Evolutionary conservation across 192 early-diverging fungal species (phyloP).

Genomic region (Podochytrium sp.): DNA sequence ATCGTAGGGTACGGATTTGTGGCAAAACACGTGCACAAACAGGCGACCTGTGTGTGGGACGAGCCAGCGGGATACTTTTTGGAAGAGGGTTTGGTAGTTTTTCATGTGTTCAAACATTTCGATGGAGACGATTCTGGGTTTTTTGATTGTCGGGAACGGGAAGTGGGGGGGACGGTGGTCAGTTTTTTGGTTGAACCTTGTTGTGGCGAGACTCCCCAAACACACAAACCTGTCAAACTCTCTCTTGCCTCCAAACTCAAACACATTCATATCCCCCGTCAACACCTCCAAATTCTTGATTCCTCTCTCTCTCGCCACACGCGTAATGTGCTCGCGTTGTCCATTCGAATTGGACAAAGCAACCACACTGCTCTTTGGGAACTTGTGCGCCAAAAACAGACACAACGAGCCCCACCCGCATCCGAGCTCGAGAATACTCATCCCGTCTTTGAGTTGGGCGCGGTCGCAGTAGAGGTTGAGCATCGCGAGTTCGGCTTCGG

Average conservation of each 20-base stretch:
- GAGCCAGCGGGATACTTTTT: constrained; percentile 62
- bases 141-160: too few relatives aligned
- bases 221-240: constrained; percentile 58
- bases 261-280: constrained; percentile 61
- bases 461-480: constrained; percentile 59
- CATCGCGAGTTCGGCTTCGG: constrained; percentile 66
- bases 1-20: constrained; percentile 59
- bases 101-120: constrained; percentile 61
- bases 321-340: constrained; percentile 57
- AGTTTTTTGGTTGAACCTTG: too few relatives aligned
- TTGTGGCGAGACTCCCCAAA: too few relatives aligned
- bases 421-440: constrained; percentile 62
- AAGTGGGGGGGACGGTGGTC: too few relatives aligned
- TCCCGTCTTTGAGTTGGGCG: constrained; percentile 57
- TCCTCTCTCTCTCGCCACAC: constrained; percentile 38
- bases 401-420: constrained; percentile 68
- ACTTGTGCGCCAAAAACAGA: constrained; percentile 63
- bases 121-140: too few relatives aligned
- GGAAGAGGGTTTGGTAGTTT: constrained; percentile 58
- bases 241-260: constrained; percentile 41
- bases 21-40: constrained; percentile 69
- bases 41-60: constrained; percentile 56
- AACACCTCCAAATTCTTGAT: constrained; percentile 58
- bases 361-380: constrained; percentile 58
- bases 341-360: constrained; percentile 63